These are phyloP conservation scores for Phytophthora parvispora DNA, from an alignment of 352 stramenopile genomes.

Conservation along the genomic window DNA sequence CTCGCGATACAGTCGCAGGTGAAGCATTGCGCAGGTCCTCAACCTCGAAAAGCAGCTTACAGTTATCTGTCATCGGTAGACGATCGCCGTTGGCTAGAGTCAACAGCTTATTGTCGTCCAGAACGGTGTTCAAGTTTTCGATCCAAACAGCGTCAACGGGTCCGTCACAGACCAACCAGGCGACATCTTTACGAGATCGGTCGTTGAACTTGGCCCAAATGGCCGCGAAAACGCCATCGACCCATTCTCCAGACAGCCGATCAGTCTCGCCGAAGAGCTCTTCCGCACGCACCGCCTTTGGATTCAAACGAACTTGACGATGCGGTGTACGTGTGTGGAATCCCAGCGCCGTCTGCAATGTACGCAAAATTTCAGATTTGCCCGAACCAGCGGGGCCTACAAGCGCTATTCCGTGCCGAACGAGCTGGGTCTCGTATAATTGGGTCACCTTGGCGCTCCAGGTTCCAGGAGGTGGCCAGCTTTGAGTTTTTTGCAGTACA, in stretches of 20 bases:
- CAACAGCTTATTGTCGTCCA: slow-evolving; percentile 96
- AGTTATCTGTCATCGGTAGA: slow-evolving; percentile 91
- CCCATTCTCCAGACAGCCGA: slow-evolving; percentile 79
- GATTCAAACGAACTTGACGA: slow-evolving; percentile 84
- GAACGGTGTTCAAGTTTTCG: slow-evolving; percentile 96
- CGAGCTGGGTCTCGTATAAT: slow-evolving; percentile 94
- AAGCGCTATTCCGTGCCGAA: slow-evolving; percentile 93
- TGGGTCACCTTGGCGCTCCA: slow-evolving; percentile 94
- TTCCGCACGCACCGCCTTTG: slow-evolving; percentile 83
- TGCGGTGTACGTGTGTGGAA: slow-evolving; percentile 70
- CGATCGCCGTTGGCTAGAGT: slow-evolving; percentile 94
- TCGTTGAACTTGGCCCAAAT: slow-evolving; percentile 93
- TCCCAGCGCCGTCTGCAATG: slow-evolving; percentile 75
- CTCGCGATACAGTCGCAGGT: slow-evolving; percentile 92
- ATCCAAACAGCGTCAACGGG: slow-evolving; percentile 96
- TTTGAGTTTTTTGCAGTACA: slow-evolving; percentile 66
- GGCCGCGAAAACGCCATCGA: slow-evolving; percentile 82
- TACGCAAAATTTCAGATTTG: slow-evolving; percentile 80
- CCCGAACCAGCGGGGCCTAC: slow-evolving; percentile 89
- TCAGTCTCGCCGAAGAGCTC: slow-evolving; percentile 90
- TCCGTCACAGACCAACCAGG: slow-evolving; percentile 96
- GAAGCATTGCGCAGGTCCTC: slow-evolving; percentile 94
- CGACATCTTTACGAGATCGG: slow-evolving; percentile 77
- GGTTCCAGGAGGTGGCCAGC: slow-evolving; percentile 42
- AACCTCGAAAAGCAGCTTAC: slow-evolving; percentile 95